Evolutionary conservation across 2,329 filamentous ascomycete species (phyloP), one percentile per base, ranked within the genome.

Genomic region (Cladosporium velox): DNA sequence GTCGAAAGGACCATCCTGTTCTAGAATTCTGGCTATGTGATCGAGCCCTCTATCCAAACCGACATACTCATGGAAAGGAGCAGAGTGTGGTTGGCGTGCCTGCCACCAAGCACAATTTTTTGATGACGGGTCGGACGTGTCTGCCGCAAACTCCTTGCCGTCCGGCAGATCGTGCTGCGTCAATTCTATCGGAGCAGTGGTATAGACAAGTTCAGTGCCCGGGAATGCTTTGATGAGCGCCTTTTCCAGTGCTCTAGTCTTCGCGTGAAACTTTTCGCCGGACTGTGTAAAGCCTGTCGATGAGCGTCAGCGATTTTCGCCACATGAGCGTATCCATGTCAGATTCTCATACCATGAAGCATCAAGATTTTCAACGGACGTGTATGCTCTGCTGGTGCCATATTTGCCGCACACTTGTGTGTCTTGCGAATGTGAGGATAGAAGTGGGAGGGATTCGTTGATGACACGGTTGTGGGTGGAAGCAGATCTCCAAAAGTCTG

Each of bases 241-340:
- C 79, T 97, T 97, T 72, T 93, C 88, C 1, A 97, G 84, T 11
- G 92, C 92, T 77, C 92, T 91, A 57, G 92, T 96, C 82, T 97
- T 97, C 77, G 90, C 87, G 77, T 88, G 90, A 86, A 97, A 97
- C 69, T 93, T 83, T 4, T 89, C 79, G 3, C 93, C 93, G 30
- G 91, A 96, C 83, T 97, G 94, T 8, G 94, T 97, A 85, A 89
- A 97, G 78, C 94, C 91, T 55, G 14, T n/a, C 4, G 14, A 24
- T 11, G 32, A 34, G 26, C 10, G 28, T 55, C 8, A 55, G 28
- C n/a, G 15, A 8, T 6, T n/a, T 28, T 55, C 32, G 52, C 32
- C 18, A 47, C 41, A 21, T 21, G n/a, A 21, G n/a, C 8, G 21
- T 21, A 8, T 21, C 18, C n/a, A 5, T 18, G 52, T 21, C 6